A percentile compares a stretch with the other conserved stretches of the same genome.
Conservation (phyloP, 177 flowering plant genomes). For the Vitis hybrid region DNA sequence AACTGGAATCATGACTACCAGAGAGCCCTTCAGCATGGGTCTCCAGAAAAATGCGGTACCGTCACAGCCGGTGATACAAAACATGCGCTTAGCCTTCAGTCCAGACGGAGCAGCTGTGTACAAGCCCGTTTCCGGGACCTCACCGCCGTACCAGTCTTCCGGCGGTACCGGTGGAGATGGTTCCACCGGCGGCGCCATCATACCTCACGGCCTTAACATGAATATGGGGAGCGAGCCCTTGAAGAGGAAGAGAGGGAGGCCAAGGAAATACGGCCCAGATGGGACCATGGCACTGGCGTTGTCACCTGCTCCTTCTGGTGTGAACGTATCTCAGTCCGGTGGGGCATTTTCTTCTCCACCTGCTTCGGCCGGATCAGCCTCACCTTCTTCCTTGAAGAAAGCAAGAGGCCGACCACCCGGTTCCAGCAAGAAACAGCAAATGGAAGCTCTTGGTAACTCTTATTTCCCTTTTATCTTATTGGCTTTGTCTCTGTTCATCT, state of each 20-base stretch:
- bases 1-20: conserved; percentile 49
- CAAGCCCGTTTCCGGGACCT: conserved; percentile 34
- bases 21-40: conserved; percentile 39
- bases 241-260: conserved; percentile 87
- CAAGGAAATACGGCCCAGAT: conserved; percentile 87
- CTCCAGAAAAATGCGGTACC: conserved; percentile 32
- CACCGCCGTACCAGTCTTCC: conserved; percentile 40
- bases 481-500: background rate
- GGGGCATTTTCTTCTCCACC: conserved; percentile 2
- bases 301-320: conserved; percentile 23
- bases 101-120: conserved; percentile 55
- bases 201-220: conserved; percentile 30
- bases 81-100: conserved; percentile 53
- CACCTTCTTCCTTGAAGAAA: conserved; percentile 53
- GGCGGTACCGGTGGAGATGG: conserved; percentile 13
- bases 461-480: background rate
- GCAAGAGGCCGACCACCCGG: conserved; percentile 83
- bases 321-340: conserved; percentile 10
- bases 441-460: conserved; percentile 56
- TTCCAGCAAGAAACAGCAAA: conserved; percentile 66
- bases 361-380: conserved; percentile 20
- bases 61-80: conserved; percentile 39
- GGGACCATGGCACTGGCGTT: conserved; percentile 58
- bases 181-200: conserved; percentile 12
- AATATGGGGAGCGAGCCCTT: conserved; percentile 38